Conservation (phyloP, 805 yeast genomes). For the Barnettozyma californica region DNA sequence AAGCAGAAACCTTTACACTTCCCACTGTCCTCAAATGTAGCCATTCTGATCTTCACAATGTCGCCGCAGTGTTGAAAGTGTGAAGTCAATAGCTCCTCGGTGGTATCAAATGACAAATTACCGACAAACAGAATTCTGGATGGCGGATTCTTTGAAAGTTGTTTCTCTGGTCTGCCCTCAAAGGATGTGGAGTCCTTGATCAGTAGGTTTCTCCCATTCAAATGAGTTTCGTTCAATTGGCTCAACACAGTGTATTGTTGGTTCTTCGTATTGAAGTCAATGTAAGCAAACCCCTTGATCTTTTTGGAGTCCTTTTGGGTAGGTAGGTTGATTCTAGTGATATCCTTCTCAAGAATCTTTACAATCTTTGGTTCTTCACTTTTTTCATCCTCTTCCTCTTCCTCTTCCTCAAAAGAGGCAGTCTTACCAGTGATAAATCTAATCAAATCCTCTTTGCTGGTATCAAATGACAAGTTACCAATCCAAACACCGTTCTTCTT, state of each 20-base stretch:
- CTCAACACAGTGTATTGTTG: slow-evolving; percentile 56
- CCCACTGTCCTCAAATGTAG: slow-evolving; percentile 95
- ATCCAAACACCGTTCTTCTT: slow-evolving; percentile 80
- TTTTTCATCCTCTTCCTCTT: slow-evolving; percentile 17
- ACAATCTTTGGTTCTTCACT: slow-evolving; percentile 14
- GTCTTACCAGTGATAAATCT: slow-evolving; percentile 63
- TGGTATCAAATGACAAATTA: slow-evolving; percentile 87
- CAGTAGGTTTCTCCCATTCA: slow-evolving; percentile 81
- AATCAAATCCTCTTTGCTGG: slow-evolving; percentile 66
- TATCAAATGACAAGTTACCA: slow-evolving; percentile 85
- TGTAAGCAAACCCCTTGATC: slow-evolving; percentile 82
- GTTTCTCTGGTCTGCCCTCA: slow-evolving; percentile 76
- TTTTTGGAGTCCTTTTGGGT: slow-evolving; percentile 52
- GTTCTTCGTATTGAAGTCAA: slow-evolving; percentile 62
- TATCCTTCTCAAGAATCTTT: slow-evolving; percentile 48
- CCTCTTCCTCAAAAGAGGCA: slow-evolving; percentile 29
- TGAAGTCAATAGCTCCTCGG: slow-evolving; percentile 67
- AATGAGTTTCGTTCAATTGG: slow-evolving; percentile 58
- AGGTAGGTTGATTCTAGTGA: slow-evolving; percentile 80
- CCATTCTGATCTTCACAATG: slow-evolving; percentile 82
- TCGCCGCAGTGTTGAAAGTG: slow-evolving; percentile 92
- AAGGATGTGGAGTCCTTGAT: slow-evolving; percentile 77
- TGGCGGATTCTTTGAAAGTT: slow-evolving; percentile 72
- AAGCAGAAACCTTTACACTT: slow-evolving; percentile 97
- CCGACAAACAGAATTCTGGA: slow-evolving; percentile 88